Evolutionary conservation across 768 basidiomycete genomes (phyloP), one percentile per base, ranked within the genome.

Genomic region (Lactarius hengduanensis): DNA sequence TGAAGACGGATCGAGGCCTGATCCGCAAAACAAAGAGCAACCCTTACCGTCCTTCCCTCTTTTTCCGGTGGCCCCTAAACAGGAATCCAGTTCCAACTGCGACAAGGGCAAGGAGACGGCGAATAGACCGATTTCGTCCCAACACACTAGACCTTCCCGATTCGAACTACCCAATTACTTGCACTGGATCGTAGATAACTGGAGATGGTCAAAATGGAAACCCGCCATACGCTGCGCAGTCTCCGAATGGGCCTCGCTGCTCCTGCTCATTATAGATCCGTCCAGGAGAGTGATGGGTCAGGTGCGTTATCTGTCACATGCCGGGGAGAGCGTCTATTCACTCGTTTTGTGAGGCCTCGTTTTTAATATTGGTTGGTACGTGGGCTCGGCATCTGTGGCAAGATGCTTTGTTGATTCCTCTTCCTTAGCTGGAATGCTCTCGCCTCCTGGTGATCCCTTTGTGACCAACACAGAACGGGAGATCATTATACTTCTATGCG

Each of bases 401-500:
- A 3, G 43, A 22, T 11, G 1, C n/a, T 45, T 41, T 34, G 10
- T 20, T 41, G 18, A 32, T 34, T 26, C 6, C 15, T 45, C 26
- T 30, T 45, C 18, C 18, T 16, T 61, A 89, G 89, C 84, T 4
- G 77, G 85, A 0, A 83, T 91, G 68, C 69, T 92, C 3, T 87
- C 87, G 4, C 87, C 90, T 1, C 89, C 90, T 0, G 77, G 72
- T 26, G 89, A 89, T 62, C 86, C 88, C 0, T 89, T 91, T 71
- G 76, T 88, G n/a, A 78, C 81, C 4, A 86, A 88, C 4, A 72
- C 89, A 16, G 89, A 91, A 71, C 84, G 88, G 1, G 88, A 91
- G 71, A 54, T 83, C 10, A 77, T 83, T 7, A 83, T 87, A 41
- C 65, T 89, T 6, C 22, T 79, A 0, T 84, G 86, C 56, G 81